Evolutionary conservation across 495 filamentous ascomycete genomes (phyloP), one percentile per base, ranked within the genome.

Genomic region (Neurospora sp.): DNA sequence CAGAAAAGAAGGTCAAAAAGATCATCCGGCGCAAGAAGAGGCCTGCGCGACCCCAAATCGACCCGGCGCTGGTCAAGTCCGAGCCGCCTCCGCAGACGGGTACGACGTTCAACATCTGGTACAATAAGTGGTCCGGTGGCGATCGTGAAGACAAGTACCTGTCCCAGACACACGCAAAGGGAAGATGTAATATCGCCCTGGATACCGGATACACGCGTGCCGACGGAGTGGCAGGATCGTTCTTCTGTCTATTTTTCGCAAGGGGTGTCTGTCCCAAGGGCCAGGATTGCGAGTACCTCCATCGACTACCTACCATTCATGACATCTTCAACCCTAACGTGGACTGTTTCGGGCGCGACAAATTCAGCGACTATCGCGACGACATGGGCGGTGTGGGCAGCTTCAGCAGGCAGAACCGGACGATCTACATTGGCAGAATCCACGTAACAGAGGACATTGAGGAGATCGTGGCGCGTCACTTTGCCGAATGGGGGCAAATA

Each of bases 371-470:
- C 77, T 97, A 97, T 82, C 86, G 94, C 70, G 94, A 97, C 80
- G 94, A 99, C 79, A 98, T 99, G 96, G 94, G 94, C 40, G 96
- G 96, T 74, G 92, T 97, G 17, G 96, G 96, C 4, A 90, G 86
- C 73, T 99, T 98, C 79, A 91, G 91, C 85, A 88, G 96, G 19
- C 92, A 94, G 79, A 99, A 98, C 76, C 85, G 95, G 9, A 98
- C 96, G 4, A 86, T 99, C 11, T 99, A 99, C 77, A 85, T 97
- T 10, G 96, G 96, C 5, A 86, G 94, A 34, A 97, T 98, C 74
- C 93, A 97, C 79, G 95, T 97, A 24, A 94, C 90, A n/a, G 95
- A 98, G 81, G 95, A 97, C 79, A 98, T 98, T 74, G 94, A 98
- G 79, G 96, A 99, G 81, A 88, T 98, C n/a, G 94, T 97, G 3